Conservation (phyloP, 495 filamentous ascomycete genomes). For the Hyaloscypha bicolor region DNA sequence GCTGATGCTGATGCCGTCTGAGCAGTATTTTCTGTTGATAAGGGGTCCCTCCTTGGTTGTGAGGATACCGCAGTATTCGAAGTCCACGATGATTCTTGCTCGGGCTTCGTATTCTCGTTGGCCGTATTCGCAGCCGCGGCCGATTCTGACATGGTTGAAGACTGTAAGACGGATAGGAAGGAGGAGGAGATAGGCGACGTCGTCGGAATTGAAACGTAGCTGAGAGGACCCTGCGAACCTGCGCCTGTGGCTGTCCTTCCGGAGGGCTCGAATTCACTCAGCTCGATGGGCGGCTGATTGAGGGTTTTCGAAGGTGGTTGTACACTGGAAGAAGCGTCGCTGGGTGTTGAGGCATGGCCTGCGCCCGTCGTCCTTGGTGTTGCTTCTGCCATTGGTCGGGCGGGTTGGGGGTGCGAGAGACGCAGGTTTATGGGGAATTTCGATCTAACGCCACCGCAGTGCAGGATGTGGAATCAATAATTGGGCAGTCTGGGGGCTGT, state of each 20-base stretch:
- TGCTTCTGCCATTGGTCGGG: constrained; percentile 29
- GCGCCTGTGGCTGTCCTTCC: constrained; percentile 20
- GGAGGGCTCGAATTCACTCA: constrained; percentile 25
- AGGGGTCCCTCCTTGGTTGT: background rate
- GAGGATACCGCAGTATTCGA: constrained; percentile 11
- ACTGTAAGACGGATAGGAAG: background rate
- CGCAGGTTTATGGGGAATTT: background rate
- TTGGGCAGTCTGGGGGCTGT: background rate
- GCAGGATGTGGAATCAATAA: background rate
- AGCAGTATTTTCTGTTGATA: background rate
- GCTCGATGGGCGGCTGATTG: constrained; percentile 15
- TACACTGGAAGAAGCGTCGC: constrained; percentile 16
- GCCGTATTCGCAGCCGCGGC: background rate
- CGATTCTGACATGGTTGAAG: background rate
- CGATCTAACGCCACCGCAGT: background rate
- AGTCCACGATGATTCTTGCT: background rate
- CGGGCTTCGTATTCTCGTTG: constrained; percentile 19
- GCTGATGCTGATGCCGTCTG: background rate
- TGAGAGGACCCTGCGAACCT: constrained; percentile 20
- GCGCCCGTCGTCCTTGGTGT: constrained; percentile 19
- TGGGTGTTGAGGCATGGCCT: constrained; percentile 14
- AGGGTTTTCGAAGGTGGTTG: constrained; percentile 6
- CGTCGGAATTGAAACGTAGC: constrained; percentile 24
- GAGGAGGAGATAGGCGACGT: constrained; percentile 16
- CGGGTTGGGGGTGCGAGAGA: constrained; percentile 1